phyloP scores from a whole-genome alignment of 306 rosid species.

The Vicia faba region DNA sequence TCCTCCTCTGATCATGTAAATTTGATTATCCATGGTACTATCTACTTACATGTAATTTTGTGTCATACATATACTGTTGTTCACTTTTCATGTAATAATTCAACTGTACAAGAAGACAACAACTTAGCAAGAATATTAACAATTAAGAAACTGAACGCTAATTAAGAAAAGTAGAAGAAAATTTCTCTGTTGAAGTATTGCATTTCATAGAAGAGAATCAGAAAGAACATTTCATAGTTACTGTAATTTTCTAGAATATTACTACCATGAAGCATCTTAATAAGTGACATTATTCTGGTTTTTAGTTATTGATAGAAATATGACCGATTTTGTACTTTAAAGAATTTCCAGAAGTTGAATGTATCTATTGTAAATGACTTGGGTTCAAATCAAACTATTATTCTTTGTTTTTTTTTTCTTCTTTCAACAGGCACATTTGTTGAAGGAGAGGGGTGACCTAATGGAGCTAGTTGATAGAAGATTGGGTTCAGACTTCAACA shows the following conservation, averaged over 20 bases:
- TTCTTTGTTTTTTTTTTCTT: background rate
- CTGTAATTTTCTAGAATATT: background rate
- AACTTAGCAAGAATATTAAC: no score
- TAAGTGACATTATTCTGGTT: background rate
- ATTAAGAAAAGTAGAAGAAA: background rate
- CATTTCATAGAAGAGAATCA: background rate
- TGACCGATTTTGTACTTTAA: background rate
- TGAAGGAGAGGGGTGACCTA: conserved; percentile 39
- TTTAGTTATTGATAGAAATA: background rate
- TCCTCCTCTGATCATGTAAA: background rate
- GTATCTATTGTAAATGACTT: background rate
- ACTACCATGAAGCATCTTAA: background rate
- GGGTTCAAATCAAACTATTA: no score
- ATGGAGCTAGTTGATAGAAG: conserved; percentile 40
- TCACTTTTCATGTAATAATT: background rate
- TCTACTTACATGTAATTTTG: background rate
- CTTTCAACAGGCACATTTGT: conserved; percentile 27
- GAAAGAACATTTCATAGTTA: background rate
- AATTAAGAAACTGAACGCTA: background rate
- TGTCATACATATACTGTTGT: background rate
- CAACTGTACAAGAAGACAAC: background rate
- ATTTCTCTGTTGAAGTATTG: no score
- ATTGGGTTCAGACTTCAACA: conserved; percentile 36
- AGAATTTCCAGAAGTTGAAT: background rate
- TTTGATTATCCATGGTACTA: background rate